Conservation (phyloP, 2,329 filamentous ascomycete genomes). For the Bipolaris cookei region DNA sequence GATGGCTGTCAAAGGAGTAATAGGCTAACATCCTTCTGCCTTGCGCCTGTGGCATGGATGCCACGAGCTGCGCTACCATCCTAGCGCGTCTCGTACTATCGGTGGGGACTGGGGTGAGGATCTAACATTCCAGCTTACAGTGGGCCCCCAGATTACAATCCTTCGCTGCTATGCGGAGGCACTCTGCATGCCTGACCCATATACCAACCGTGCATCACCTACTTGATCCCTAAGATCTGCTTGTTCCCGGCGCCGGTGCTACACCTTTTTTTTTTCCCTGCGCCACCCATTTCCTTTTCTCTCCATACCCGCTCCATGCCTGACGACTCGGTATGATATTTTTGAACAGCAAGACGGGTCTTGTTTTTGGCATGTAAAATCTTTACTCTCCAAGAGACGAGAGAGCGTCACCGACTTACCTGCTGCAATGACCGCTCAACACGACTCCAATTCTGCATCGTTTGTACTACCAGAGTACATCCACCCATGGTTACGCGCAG, state of each 20-base stretch:
- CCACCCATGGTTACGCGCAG: conserved; percentile 53
- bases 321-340: conserved; percentile 29
- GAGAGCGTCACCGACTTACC: neutral
- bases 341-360: conserved; percentile 11
- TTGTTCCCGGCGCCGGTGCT: conserved; percentile 6
- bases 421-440: conserved; percentile 29
- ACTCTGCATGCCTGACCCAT: conserved; percentile 19
- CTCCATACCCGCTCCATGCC: neutral
- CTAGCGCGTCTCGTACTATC: conserved; percentile 9
- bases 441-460: conserved; percentile 36
- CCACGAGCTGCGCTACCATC: conserved; percentile 13
- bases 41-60: conserved; percentile 4
- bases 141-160: conserved; percentile 20
- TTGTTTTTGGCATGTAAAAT: conserved; percentile 21
- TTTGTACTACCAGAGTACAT: conserved; percentile 46
- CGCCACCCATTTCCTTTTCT: conserved; percentile 8
- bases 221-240: conserved; percentile 16
- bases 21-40: conserved; percentile 7
- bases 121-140: conserved; percentile 16
- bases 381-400: conserved; percentile 6
- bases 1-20: neutral
- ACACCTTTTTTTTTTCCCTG: conserved; percentile 6
- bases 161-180: conserved; percentile 12
- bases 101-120: conserved; percentile 13
- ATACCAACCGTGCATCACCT: conserved; percentile 33